Evolutionary conservation across 495 filamentous ascomycete genomes (phyloP).

Genomic region (Talaromyces borbonicus): DNA sequence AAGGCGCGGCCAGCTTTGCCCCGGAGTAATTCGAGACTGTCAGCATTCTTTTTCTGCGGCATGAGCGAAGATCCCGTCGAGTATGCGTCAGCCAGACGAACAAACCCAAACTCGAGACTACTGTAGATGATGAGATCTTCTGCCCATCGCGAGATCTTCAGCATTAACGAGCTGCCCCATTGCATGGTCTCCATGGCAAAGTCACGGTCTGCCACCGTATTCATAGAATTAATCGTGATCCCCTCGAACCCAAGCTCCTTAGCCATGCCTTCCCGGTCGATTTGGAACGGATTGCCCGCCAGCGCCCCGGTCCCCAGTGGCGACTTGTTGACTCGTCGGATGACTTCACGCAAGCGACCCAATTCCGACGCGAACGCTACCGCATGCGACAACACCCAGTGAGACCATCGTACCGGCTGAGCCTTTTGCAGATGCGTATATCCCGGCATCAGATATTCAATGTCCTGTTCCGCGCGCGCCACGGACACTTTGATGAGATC

Average conservation of each 20-base stretch:
- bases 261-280: slow-evolving; percentile 83
- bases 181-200: slow-evolving; percentile 88
- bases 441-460: slow-evolving; percentile 51
- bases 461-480: slow-evolving; percentile 66
- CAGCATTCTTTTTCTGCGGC: slow-evolving; percentile 74
- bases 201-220: slow-evolving; percentile 74
- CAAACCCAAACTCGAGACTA: slow-evolving; percentile 71
- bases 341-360: slow-evolving; percentile 67
- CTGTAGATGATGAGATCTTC: slow-evolving; percentile 90
- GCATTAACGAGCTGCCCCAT: slow-evolving; percentile 78
- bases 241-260: slow-evolving; percentile 82
- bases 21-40: slow-evolving; percentile 77
- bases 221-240: slow-evolving; percentile 75
- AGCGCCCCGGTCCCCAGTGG: slow-evolving; percentile 81
- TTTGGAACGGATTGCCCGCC: slow-evolving; percentile 84
- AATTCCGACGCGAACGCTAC: slow-evolving; percentile 69
- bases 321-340: slow-evolving; percentile 62
- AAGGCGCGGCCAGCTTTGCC: slow-evolving; percentile 81
- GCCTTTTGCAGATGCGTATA: slow-evolving; percentile 93
- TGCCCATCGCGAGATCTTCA: slow-evolving; percentile 76
- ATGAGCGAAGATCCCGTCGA: slow-evolving; percentile 77
- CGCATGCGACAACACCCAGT: slow-evolving; percentile 77
- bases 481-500: slow-evolving; percentile 64
- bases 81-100: slow-evolving; percentile 77
- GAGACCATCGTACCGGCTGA: slow-evolving; percentile 81